phyloP scores from a whole-genome alignment of 805 yeast species.

The Yamadazyma tumulicola region DNA sequence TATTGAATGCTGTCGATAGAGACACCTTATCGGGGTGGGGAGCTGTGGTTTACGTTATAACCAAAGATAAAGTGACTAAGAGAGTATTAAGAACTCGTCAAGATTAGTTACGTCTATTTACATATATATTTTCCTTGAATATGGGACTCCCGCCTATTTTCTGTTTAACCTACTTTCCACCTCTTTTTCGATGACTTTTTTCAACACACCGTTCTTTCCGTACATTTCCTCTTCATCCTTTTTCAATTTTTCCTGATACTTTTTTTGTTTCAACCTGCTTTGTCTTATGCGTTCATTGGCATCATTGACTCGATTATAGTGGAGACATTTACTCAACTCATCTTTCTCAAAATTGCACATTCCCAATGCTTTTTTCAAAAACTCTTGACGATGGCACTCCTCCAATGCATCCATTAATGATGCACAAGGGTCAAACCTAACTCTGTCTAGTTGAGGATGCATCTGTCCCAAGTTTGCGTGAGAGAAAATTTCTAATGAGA shows the following conservation, averaged over 20 bases:
- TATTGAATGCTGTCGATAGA: conserved; percentile 92
- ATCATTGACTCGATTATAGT: conserved; percentile 64
- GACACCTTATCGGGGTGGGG: conserved; percentile 99
- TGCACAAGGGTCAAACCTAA: conserved; percentile 56
- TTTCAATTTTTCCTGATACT: conserved; percentile 55
- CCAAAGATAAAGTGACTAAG: conserved; percentile 87
- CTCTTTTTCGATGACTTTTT: conserved; percentile 53
- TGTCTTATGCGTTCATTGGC: conserved; percentile 53
- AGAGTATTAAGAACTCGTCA: conserved; percentile 91
- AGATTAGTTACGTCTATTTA: conserved; percentile 50
- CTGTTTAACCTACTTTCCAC: conserved; percentile 7
- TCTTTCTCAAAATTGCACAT: conserved; percentile 81
- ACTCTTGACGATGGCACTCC: conserved; percentile 76
- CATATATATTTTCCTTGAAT: background rate
- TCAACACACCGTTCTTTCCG: conserved; percentile 71
- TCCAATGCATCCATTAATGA: conserved; percentile 84
- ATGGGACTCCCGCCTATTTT: background rate
- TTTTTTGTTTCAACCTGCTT: conserved; percentile 55
- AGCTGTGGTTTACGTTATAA: conserved; percentile 86
- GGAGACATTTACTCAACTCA: conserved; percentile 74
- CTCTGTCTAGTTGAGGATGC: conserved; percentile 46
- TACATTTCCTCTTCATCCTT: conserved; percentile 70
- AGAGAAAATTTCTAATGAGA: background rate
- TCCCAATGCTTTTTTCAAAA: conserved; percentile 70
- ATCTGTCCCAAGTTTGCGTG: conserved; percentile 14